These are phyloP conservation scores for Saururus chinensis DNA, from an alignment of 164 flowering plant genomes.

Conservation along the genomic window DNA sequence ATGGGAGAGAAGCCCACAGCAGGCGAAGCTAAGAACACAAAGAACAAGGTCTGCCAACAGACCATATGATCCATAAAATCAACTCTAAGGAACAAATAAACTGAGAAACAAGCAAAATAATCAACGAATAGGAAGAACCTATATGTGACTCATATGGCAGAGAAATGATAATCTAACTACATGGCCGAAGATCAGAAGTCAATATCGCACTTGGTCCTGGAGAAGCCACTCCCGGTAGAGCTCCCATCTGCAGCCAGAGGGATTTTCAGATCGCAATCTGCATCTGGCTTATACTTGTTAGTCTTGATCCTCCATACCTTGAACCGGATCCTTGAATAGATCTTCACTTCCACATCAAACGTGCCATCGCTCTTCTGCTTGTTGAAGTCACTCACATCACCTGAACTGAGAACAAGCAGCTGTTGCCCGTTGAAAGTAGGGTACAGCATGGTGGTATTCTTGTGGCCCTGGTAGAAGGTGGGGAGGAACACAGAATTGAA, in stretches of 20 bases:
- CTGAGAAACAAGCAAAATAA: constrained; percentile 1
- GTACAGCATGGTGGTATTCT: constrained; percentile 28
- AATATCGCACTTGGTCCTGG: constrained; percentile 26
- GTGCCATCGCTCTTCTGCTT: constrained; percentile 22
- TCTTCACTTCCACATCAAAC: constrained; percentile 37
- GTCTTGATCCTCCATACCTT: constrained; percentile 39
- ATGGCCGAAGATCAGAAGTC: constrained; percentile 8
- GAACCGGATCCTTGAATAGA: constrained; percentile 36
- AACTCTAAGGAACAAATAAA: neutral
- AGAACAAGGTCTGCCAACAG: no score
- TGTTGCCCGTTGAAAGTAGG: constrained; percentile 27
- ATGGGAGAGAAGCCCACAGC: no score
- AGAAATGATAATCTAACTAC: neutral
- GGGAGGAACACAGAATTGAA: constrained; percentile 14
- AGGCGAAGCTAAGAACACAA: no score
- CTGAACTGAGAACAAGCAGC: neutral
- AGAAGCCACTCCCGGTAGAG: constrained; percentile 4
- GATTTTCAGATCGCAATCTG: constrained; percentile 47
- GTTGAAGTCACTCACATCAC: constrained; percentile 4
- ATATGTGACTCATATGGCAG: no score
- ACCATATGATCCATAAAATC: no score
- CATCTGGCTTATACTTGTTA: constrained; percentile 28
- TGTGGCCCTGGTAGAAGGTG: constrained; percentile 53
- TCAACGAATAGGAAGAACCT: neutral
- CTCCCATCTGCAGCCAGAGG: constrained; percentile 25